Evolutionary conservation across 768 basidiomycete genomes (phyloP), one percentile per base, ranked within the genome.

Genomic region (Hypholoma fasciculare): DNA sequence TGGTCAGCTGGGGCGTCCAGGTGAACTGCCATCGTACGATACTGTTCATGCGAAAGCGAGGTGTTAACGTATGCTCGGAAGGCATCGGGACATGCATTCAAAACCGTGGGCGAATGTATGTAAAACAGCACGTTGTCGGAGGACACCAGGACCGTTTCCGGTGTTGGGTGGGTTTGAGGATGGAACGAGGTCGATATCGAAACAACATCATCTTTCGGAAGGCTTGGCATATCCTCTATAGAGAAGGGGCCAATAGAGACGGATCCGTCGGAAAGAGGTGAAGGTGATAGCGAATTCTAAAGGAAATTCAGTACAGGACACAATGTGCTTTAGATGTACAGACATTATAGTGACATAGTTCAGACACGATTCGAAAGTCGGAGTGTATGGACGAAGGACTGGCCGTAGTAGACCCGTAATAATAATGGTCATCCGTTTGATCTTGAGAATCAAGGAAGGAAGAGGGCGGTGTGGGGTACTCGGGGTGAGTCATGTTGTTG

Each of bases 41-140:
- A 64, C 39, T 60, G 52, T 0, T 52, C 47, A 39, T 55, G 34
- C 3, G 60, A 49, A 16, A 67, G 49, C 0, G 65, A 54, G 20
- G 42, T 54, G 11, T 43, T 49, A 6, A 87, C 65, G 40, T 78
- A 70, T 1, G 69, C 63, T 34, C 39, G 27, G 40, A 67, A 67
- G 13, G 70, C 72, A 50, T 82, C 84, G 20, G 66, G 66, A 30
- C 85, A 87, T 5, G 69, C 72, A 20, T 64, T 51, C 37, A 80
- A 68, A 37, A 89, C 65, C 34, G 76, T 65, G 5, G 74, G 64
- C 0, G 72, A 64, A 66, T 86, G 80, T 5, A 81, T 79, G 60
- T 87, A 86, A 74, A 89, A 89, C 62, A 86, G 80, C 36, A 88
- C 83, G 0, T 78, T 76, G 60, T 89, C 87, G 39, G 82, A 76